phyloP scores from a whole-genome alignment of 495 filamentous ascomycete species.

The Beverwykella pulmonaria region DNA sequence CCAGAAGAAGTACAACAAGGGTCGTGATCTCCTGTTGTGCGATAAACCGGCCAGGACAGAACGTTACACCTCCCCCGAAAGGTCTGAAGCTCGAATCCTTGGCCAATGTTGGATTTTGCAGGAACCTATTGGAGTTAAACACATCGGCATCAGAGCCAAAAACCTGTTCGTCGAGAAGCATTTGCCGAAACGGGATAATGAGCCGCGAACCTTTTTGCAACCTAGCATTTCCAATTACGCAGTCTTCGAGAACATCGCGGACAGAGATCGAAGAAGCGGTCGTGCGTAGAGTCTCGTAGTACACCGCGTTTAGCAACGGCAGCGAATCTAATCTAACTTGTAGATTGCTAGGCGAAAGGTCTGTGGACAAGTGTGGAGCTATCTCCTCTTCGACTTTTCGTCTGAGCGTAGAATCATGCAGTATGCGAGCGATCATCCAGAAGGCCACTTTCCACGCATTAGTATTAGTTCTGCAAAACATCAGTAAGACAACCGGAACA shows the following conservation, averaged over 20 bases:
- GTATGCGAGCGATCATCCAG: constrained; percentile 39
- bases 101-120: constrained; percentile 21
- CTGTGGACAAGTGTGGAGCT: background rate
- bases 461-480: constrained; percentile 36
- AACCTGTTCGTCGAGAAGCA: constrained; percentile 34
- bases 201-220: constrained; percentile 38
- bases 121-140: constrained; percentile 20
- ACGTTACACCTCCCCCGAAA: constrained; percentile 43
- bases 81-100: constrained; percentile 37
- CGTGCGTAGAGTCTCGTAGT: background rate
- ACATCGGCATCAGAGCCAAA: background rate
- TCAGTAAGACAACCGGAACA: background rate
- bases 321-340: background rate
- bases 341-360: background rate
- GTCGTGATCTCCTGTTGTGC: constrained; percentile 29
- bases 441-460: constrained; percentile 42
- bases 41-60: constrained; percentile 42
- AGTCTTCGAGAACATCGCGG: background rate
- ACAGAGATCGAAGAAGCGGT: background rate
- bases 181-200: constrained; percentile 44
- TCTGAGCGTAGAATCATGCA: constrained; percentile 16
- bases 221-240: constrained; percentile 33
- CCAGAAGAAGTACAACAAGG: constrained; percentile 36
- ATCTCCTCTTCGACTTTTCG: background rate
- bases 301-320: background rate